Conservation (phyloP, 108 stramenopile species). For the Mayamaea pseudoterrestris region DNA sequence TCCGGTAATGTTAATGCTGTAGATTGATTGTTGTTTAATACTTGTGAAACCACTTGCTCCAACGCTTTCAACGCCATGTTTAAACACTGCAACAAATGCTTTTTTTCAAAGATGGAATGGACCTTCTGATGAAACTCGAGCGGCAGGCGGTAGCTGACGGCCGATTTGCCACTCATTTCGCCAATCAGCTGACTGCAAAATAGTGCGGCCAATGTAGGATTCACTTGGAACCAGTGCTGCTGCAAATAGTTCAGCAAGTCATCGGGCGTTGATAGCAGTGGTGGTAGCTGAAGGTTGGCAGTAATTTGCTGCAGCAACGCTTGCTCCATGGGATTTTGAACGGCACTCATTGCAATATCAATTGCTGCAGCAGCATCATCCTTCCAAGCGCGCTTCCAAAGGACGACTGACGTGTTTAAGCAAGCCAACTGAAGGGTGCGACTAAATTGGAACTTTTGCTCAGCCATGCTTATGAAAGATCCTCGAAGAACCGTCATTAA, state of each 20-base stretch:
- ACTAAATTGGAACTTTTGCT: conserved; percentile 10
- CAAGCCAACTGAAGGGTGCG: conserved; percentile 46
- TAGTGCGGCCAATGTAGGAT: conserved; percentile 20
- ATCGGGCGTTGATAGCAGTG: neutral
- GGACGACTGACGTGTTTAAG: conserved; percentile 41
- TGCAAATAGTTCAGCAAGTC: conserved; percentile 4
- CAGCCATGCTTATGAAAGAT: conserved; percentile 35
- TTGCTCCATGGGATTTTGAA: conserved; percentile 15
- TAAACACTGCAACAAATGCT: conserved; percentile 3
- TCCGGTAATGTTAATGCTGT: too few relatives aligned
- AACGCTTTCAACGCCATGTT: neutral
- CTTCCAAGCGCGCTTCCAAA: conserved; percentile 71
- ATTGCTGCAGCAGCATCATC: conserved; percentile 6
- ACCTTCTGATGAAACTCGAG: conserved; percentile 60
- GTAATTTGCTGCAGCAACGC: conserved; percentile 7
- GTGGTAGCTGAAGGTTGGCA: neutral
- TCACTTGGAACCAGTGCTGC: conserved; percentile 7
- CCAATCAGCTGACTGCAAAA: conserved; percentile 46
- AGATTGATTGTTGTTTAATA: too few relatives aligned
- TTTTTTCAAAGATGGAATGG: conserved; percentile 42
- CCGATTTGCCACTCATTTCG: conserved; percentile 66
- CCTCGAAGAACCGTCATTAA: conserved; percentile 40
- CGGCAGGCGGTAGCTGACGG: conserved; percentile 47
- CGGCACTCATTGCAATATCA: neutral
- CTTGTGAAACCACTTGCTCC: too few relatives aligned